These are phyloP conservation scores for Calycina herbarum DNA, from an alignment of 2,329 filamentous ascomycete species.

Conservation along the genomic window DNA sequence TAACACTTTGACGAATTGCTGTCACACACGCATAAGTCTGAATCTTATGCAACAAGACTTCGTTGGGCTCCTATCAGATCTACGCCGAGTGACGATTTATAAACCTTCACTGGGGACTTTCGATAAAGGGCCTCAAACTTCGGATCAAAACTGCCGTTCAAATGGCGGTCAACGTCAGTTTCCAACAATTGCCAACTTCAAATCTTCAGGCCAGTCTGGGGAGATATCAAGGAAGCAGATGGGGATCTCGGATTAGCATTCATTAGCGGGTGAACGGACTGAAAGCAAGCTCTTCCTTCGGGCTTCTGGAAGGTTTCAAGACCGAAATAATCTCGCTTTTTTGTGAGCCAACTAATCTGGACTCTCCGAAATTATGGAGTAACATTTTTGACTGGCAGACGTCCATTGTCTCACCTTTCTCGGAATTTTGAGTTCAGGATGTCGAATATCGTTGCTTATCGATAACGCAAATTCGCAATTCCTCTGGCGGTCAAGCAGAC, in stretches of 20 bases:
- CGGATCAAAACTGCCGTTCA: neutral
- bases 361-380: slow-evolving; percentile 5
- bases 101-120: neutral
- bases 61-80: neutral
- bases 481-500: neutral
- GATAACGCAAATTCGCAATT: slow-evolving; percentile 2
- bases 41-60: neutral
- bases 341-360: neutral
- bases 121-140: neutral
- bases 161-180: slow-evolving; percentile 6
- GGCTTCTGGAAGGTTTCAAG: slow-evolving; percentile 2
- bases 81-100: neutral
- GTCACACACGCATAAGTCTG: neutral
- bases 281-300: neutral
- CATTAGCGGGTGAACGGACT: neutral
- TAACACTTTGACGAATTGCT: neutral
- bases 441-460: neutral
- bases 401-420: neutral
- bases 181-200: neutral
- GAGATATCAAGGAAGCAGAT: neutral
- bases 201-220: neutral
- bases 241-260: neutral
- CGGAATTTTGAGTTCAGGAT: neutral
- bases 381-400: neutral
- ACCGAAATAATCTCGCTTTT: neutral